A percentile compares a stretch with the other conserved stretches of the same genome.
Conservation (phyloP, 176 grass and related monocot genomes). For the Ensete glaucum region DNA sequence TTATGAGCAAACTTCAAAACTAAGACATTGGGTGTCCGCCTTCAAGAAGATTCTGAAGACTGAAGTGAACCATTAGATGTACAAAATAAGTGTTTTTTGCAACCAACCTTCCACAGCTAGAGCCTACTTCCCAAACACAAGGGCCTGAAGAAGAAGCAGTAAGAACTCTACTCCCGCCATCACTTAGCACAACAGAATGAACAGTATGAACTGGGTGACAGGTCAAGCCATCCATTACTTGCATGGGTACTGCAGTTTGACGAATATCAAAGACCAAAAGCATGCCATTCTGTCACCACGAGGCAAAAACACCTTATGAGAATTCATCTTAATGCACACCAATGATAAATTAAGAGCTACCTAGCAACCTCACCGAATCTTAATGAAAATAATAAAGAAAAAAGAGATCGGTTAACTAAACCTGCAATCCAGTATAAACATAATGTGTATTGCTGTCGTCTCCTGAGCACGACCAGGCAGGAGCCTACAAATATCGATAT, state of each 20-base stretch:
- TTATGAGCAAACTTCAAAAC: neutral
- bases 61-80: neutral
- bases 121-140: slow-evolving; percentile 57
- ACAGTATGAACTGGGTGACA: slow-evolving; percentile 66
- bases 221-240: slow-evolving; percentile 44
- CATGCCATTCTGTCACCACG: slow-evolving; percentile 58
- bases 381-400: too few species aligned
- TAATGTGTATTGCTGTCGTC: slow-evolving; percentile 35
- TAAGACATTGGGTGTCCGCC: neutral
- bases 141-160: slow-evolving; percentile 77
- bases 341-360: slow-evolving; percentile 2
- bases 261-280: slow-evolving; percentile 89
- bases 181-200: slow-evolving; percentile 32
- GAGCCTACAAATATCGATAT: slow-evolving; percentile 38
- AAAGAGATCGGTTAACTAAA: slow-evolving; percentile 24
- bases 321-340: neutral
- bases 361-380: neutral
- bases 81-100: neutral
- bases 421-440: slow-evolving; percentile 86
- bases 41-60: neutral
- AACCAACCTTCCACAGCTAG: slow-evolving; percentile 30
- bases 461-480: slow-evolving; percentile 77
- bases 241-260: slow-evolving; percentile 56
- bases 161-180: slow-evolving; percentile 43
- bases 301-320: neutral